phyloP scores from a whole-genome alignment of 257 asterid genomes.

The Salvia splendens region DNA sequence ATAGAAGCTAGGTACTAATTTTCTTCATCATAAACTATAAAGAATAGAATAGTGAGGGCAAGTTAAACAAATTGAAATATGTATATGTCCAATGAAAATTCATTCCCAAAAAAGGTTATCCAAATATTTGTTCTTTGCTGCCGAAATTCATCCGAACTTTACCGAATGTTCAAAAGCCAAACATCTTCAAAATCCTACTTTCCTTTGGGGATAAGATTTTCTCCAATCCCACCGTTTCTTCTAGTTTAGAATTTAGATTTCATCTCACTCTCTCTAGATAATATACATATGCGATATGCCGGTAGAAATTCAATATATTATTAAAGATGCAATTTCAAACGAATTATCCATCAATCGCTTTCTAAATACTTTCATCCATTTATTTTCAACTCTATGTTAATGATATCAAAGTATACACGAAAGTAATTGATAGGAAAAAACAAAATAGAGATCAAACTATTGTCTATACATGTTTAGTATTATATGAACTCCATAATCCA shows the following conservation, averaged over 20 bases:
- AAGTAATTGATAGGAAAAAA: not conserved
- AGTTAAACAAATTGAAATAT: too few species aligned
- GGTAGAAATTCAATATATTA: too few species aligned
- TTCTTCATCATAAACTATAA: too few species aligned
- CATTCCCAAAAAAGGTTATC: too few species aligned
- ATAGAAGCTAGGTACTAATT: too few species aligned
- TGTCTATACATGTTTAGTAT: not conserved
- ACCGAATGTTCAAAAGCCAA: conserved; percentile 25
- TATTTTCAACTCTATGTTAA: not conserved
- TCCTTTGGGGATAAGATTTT: conserved; percentile 29
- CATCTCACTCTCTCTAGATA: too few species aligned
- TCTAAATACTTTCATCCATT: not conserved
- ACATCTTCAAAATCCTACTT: conserved; percentile 8
- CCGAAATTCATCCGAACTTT: not conserved
- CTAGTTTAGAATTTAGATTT: not conserved
- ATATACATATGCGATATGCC: too few species aligned
- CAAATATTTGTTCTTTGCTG: too few species aligned
- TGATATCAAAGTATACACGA: not conserved
- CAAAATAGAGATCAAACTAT: not conserved
- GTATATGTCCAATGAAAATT: too few species aligned
- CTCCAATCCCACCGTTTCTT: conserved; percentile 1
- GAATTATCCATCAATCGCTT: too few species aligned
- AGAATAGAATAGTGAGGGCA: too few species aligned
- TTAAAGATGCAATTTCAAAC: too few species aligned
- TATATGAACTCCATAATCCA: not conserved